phyloP scores from a whole-genome alignment of 2,329 filamentous ascomycete species.

The Cladophialophora immunda region DNA sequence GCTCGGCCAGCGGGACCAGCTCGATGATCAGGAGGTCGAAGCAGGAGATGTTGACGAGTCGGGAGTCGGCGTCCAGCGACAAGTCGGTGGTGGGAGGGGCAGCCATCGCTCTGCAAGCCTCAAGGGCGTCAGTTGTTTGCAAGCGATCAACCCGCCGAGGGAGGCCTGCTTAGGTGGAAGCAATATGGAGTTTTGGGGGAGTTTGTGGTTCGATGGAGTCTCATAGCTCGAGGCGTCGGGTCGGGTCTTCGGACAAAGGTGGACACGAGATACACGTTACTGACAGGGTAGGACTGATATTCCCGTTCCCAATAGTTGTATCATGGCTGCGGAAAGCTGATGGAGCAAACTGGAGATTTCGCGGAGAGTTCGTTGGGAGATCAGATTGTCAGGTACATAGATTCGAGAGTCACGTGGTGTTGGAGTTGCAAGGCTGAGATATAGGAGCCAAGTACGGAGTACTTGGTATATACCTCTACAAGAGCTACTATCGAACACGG shows the following conservation, averaged over 20 bases:
- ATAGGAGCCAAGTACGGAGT: background rate
- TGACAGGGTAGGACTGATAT: background rate
- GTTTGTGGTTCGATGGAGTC: constrained; percentile 1
- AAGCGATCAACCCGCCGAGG: background rate
- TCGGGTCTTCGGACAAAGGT: background rate
- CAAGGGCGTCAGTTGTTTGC: background rate
- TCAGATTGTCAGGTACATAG: background rate
- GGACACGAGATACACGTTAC: background rate
- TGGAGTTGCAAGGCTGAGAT: background rate
- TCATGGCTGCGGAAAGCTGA: background rate
- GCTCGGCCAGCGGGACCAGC: constrained; percentile 91
- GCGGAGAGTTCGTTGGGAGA: background rate
- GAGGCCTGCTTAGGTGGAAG: background rate
- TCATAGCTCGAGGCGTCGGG: background rate
- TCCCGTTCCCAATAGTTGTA: background rate
- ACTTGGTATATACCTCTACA: background rate
- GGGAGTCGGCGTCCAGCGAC: constrained; percentile 42
- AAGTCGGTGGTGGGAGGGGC: constrained; percentile 7
- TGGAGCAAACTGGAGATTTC: background rate
- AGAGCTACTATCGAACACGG: too few species aligned
- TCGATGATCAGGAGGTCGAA: constrained; percentile 97
- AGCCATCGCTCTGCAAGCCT: constrained; percentile 15
- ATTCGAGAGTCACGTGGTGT: background rate
- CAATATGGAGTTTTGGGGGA: background rate
- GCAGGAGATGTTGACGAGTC: constrained; percentile 82